Evolutionary conservation across 2,329 filamentous ascomycete species (phyloP), one percentile per base, ranked within the genome.

Genomic region (Phialocephala subalpina): DNA sequence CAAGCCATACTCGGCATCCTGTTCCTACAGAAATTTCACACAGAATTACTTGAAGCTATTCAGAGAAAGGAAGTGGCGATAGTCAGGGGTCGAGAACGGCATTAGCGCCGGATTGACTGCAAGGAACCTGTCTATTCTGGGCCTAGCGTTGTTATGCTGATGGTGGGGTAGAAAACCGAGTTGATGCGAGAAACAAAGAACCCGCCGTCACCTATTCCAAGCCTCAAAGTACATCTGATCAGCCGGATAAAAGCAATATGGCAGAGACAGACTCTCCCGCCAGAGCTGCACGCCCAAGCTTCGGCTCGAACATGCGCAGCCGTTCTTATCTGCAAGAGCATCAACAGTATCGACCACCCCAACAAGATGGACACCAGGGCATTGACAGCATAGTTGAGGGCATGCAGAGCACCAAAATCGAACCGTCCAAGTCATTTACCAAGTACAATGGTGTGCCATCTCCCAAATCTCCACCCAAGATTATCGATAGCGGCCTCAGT

Each of bases 371-470:
- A 33, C 81, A 80, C 65, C 86, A 87, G 69, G 87, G 87, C 68
- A 90, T 90, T 72, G 88, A 90, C 74, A 87, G 86, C 55, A 86
- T 90, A 18, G 84, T 90, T 60, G 87, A 90, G 76, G 84, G 87
- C 66, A 73, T 83, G 36, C 78, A 80, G 67, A 76, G 76, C 35
- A 75, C 78, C 38, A 76, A 75, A 47, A 73, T 82, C 74, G 79
- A 64, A 29, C 75, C 80, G 57, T 77, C 82, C 14, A 82, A 80
- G 72, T 68, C 80, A 16, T 78, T 82, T 63, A 78, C 82, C 58
- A 81, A 81, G 38, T 90, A 87, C 79, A 87, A 84, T 69, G 88
- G 88, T 66, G 82, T 90, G 58, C 87, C 87, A 8, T 87, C 86
- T 61, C 81, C 85, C 35, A 83, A 86, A 33, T 82, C 85, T 67